Evolutionary conservation across 306 rosid genomes (phyloP).

Genomic region (Lotus japonicus): DNA sequence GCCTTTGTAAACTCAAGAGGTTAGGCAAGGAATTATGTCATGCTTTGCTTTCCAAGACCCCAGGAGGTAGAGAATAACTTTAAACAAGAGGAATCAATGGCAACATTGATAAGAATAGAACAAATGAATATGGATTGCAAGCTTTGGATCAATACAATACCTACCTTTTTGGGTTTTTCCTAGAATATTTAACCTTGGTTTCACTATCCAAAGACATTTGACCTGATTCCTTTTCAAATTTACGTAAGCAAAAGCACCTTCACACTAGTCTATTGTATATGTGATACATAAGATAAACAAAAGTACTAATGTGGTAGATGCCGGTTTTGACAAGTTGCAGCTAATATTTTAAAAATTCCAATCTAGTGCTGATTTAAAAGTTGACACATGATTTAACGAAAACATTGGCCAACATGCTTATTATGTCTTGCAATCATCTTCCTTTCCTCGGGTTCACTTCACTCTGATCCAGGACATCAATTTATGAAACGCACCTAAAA

Average conservation of each 20-base stretch:
- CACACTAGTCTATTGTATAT: not conserved
- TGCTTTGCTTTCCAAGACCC: constrained; percentile 14
- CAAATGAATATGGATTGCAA: not conserved
- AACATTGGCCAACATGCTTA: not conserved
- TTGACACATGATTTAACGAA: not conserved
- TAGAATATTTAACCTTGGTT: too few species aligned
- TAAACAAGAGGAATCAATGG: not conserved
- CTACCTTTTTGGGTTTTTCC: too few species aligned
- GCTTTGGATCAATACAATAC: not conserved
- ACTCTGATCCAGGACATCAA: not conserved
- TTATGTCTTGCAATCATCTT: not conserved
- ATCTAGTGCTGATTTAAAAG: too few species aligned
- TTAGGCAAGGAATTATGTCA: constrained; percentile 29
- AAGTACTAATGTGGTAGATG: too few species aligned
- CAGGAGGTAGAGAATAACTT: constrained; percentile 22
- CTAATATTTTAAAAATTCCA: not conserved
- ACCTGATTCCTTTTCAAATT: not conserved
- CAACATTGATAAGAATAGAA: constrained; percentile 1
- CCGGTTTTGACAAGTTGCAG: not conserved
- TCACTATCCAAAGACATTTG: not conserved
- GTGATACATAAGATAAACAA: not conserved
- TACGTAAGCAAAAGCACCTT: not conserved
- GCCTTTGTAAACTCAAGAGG: constrained; percentile 1
- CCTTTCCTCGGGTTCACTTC: not conserved
- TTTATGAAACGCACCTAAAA: not conserved